Conservation (phyloP, 1,284 basidiomycete species). For the Peniophora sp. region DNA sequence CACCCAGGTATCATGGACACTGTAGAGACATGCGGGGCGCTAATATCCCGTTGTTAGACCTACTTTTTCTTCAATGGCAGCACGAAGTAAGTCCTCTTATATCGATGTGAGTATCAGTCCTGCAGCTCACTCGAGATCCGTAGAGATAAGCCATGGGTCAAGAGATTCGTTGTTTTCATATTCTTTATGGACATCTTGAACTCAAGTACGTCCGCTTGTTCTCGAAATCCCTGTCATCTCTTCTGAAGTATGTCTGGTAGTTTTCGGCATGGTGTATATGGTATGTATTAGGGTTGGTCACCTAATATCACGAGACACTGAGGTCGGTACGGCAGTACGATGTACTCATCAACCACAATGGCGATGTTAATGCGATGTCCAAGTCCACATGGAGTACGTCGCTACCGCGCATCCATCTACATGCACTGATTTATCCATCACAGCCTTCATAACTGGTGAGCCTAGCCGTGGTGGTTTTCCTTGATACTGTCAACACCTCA, state of each 20-base stretch:
- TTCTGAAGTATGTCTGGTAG: conserved; percentile 28
- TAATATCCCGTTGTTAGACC: neutral
- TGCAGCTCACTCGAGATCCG: neutral
- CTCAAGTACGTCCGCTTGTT: too few relatives aligned
- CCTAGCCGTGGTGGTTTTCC: neutral
- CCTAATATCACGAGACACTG: too few relatives aligned
- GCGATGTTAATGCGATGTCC: conserved; percentile 5
- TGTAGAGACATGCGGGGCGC: neutral
- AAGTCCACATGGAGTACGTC: neutral
- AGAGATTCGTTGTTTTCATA: neutral
- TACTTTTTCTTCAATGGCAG: neutral
- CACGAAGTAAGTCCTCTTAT: neutral
- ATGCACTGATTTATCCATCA: neutral
- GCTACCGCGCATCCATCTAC: neutral
- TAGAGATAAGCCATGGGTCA: neutral
- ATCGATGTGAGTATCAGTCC: too few relatives aligned
- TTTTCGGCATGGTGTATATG: conserved; percentile 30
- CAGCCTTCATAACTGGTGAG: neutral
- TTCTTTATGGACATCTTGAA: neutral
- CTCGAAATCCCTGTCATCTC: too few relatives aligned
- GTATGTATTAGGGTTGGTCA: too few relatives aligned
- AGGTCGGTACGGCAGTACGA: too few relatives aligned
- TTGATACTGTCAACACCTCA: too few relatives aligned
- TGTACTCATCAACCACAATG: conserved; percentile 26
- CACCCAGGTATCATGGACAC: neutral